These are phyloP conservation scores for Exophiala phaeomuriformis DNA, from an alignment of 2,329 filamentous ascomycete genomes.

Conservation along the genomic window DNA sequence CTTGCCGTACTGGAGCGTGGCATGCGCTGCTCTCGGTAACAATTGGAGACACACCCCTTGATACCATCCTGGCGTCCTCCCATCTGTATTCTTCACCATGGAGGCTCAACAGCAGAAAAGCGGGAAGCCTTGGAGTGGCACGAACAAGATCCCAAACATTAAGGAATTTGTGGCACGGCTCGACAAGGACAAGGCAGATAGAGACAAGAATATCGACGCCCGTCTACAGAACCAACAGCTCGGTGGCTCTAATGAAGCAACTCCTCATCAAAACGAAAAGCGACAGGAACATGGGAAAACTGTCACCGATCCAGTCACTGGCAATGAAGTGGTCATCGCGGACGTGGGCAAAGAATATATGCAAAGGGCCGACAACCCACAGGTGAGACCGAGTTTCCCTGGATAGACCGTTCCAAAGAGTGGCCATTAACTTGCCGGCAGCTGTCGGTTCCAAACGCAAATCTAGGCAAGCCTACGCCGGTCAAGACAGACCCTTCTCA, in stretches of 20 bases:
- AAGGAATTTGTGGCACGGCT: constrained; percentile 73
- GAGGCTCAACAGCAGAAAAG: constrained; percentile 38
- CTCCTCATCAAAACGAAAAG: constrained; percentile 43
- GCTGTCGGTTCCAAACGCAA: constrained; percentile 83
- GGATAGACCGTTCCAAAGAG: background rate
- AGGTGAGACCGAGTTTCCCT: constrained; percentile 41
- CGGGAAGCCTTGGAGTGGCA: constrained; percentile 70
- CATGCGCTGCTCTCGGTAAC: background rate
- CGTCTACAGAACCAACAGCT: constrained; percentile 38
- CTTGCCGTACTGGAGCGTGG: background rate
- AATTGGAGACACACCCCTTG: background rate
- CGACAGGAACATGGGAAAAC: constrained; percentile 45
- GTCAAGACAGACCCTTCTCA: constrained; percentile 65
- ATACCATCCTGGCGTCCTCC: background rate
- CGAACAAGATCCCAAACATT: constrained; percentile 80
- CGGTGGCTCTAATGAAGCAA: constrained; percentile 31
- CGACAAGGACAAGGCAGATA: constrained; percentile 68
- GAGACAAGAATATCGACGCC: constrained; percentile 65
- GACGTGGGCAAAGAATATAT: constrained; percentile 67
- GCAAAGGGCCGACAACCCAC: constrained; percentile 63
- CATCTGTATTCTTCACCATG: constrained; percentile 3
- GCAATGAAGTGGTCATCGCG: constrained; percentile 76
- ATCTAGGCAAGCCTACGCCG: constrained; percentile 60
- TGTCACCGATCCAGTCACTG: constrained; percentile 84
- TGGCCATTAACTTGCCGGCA: constrained; percentile 31